Evolutionary conservation across 139 green algal genomes (phyloP), one percentile per base, ranked within the genome.

Genomic region (Auxenochlorella protothecoides): DNA sequence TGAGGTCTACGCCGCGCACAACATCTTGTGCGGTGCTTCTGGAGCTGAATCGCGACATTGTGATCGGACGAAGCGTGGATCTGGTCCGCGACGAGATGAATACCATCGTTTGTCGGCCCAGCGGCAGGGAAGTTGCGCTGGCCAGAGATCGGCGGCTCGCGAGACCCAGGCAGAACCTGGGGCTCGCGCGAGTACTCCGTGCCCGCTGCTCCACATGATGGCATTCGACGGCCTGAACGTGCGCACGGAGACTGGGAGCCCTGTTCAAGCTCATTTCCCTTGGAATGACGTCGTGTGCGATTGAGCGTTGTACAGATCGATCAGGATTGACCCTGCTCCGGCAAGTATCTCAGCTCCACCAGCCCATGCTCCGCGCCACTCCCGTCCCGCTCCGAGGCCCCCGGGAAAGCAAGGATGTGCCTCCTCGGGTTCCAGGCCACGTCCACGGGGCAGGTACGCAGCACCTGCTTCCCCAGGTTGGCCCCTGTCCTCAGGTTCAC

Each of bases 1-100:
- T 74, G 44, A 86, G 63, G 53, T 85, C 78, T 8, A 51, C 66
- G 0, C 72, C 79, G 6, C 56, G 63, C 51, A 85, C 4, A 3
- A 71, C 78, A 10, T 86, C 51, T 4, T 74, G 12, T 8, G 79
- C 81, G 2, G 78, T 86, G 5, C 14, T 69, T 5, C 55, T 51
- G 44, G 56, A 65, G 55, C 71, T 63, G 11, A 75, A 63, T 44
- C 27, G 27, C 27, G 27, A 44, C 27, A 44, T 44, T 44, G 27
- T 44, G 27, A 44, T 44, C 1, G 27, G 27, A 44, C 27, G 27
- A 44, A 44, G 27, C 1, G 27, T 44, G 27, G 27, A 44, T 44
- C 27, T 44, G 27, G 27, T 44, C 27, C 27, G 27, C 27, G 27
- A 44, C 0, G 27, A 44, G 27, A 44, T 44, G 27, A 44, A 44